A percentile compares a stretch with the other conserved stretches of the same genome.
Conservation (phyloP, 1,139 yeast species). For the Blastobotrys ciferrii region DNA sequence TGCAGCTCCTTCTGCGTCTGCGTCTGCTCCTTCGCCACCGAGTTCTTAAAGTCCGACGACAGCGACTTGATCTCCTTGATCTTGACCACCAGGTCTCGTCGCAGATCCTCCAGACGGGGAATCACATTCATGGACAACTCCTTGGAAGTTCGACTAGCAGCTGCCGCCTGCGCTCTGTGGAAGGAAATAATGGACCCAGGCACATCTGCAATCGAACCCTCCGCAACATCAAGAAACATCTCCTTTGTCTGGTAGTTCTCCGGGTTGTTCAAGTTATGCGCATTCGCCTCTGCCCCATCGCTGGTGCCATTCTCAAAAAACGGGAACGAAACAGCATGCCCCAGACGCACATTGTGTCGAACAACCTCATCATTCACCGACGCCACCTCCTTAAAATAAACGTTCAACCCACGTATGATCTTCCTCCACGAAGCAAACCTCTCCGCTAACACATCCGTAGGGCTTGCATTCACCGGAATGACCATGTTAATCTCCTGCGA, state of each 20-base stretch:
- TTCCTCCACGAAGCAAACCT: slow-evolving; percentile 86
- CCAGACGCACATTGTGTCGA: slow-evolving; percentile 76
- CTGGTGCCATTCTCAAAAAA: slow-evolving; percentile 39
- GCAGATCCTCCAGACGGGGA: slow-evolving; percentile 81
- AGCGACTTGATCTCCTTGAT: slow-evolving; percentile 83
- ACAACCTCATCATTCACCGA: slow-evolving; percentile 85
- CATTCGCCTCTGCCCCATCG: slow-evolving; percentile 15
- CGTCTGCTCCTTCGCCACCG: slow-evolving; percentile 62
- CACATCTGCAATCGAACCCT: slow-evolving; percentile 78
- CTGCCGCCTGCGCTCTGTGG: slow-evolving; percentile 69
- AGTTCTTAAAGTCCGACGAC: slow-evolving; percentile 78
- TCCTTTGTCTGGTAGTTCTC: slow-evolving; percentile 14
- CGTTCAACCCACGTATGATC: slow-evolving; percentile 69
- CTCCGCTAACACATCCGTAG: slow-evolving; percentile 81
- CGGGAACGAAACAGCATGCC: slow-evolving; percentile 70
- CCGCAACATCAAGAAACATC: slow-evolving; percentile 70
- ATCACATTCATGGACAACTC: slow-evolving; percentile 68
- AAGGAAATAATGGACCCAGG: slow-evolving; percentile 71
- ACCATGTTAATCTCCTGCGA: slow-evolving; percentile 19
- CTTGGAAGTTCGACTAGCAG: slow-evolving; percentile 65
- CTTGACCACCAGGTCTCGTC: slow-evolving; percentile 77
- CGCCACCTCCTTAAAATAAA: slow-evolving; percentile 75
- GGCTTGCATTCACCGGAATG: slow-evolving; percentile 59
- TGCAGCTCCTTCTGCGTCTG: slow-evolving; percentile 47
- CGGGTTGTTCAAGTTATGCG: slow-evolving; percentile 10